These are phyloP conservation scores for Penicillium longicatenatum DNA, from an alignment of 495 filamentous ascomycete species.

Conservation along the genomic window DNA sequence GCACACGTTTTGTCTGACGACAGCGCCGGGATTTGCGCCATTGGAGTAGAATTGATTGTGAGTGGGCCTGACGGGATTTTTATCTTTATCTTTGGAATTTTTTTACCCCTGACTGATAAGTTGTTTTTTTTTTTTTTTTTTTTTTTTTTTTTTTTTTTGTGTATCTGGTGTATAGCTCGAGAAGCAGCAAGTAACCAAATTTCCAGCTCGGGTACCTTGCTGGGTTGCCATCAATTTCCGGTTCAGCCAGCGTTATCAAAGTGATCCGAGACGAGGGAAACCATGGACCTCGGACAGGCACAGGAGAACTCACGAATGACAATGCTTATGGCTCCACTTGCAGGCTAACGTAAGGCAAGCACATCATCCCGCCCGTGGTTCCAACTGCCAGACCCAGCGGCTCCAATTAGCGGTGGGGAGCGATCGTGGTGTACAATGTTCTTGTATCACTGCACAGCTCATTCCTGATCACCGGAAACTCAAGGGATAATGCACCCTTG, in stretches of 20 bases:
- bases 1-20: slow-evolving; percentile 26
- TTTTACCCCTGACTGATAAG: not conserved
- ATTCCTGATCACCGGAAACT: not conserved
- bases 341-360: slow-evolving; percentile 22
- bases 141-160: too few relatives aligned
- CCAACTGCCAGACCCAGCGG: slow-evolving; percentile 34
- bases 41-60: not conserved
- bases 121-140: not conserved
- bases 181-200: not conserved
- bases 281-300: slow-evolving; percentile 19
- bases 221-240: not conserved
- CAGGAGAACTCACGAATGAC: slow-evolving; percentile 6
- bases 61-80: not conserved
- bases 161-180: too few relatives aligned
- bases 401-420: slow-evolving; percentile 21
- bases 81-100: not conserved
- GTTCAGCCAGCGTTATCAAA: not conserved
- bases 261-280: slow-evolving; percentile 9
- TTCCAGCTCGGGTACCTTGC: slow-evolving; percentile 1
- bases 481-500: not conserved
- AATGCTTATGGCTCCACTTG: slow-evolving; percentile 13
- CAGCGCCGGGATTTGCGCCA: slow-evolving; percentile 6
- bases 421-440: slow-evolving; percentile 11
- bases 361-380: slow-evolving; percentile 42
- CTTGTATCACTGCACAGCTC: not conserved